Conservation (phyloP, 2,329 filamentous ascomycete genomes). For the Fusarium nodosum region DNA sequence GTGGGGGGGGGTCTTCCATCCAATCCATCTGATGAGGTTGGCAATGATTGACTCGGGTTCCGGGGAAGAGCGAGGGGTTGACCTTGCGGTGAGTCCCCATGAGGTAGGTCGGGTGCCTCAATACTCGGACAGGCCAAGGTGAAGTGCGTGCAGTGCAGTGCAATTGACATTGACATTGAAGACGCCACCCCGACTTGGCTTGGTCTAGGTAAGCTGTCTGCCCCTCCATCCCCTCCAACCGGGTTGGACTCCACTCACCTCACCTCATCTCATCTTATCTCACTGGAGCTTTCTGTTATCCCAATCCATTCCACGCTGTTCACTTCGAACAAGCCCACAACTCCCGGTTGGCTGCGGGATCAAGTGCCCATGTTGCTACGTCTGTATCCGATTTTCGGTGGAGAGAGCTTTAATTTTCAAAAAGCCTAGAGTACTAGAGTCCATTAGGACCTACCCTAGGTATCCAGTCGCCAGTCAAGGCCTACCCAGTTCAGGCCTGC, state of each 20-base stretch:
- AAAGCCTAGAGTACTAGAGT: neutral
- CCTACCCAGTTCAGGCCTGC: conserved; percentile 5
- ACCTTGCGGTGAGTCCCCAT: conserved; percentile 40
- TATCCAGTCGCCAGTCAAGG: neutral
- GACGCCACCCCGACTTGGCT: conserved; percentile 41
- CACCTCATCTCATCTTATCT: conserved; percentile 25
- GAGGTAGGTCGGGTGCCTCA: conserved; percentile 7
- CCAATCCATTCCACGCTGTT: conserved; percentile 24
- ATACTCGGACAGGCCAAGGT: conserved; percentile 23
- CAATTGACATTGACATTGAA: conserved; percentile 5
- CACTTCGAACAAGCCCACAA: conserved; percentile 33
- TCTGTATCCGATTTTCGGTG: conserved; percentile 45
- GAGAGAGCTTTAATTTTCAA: conserved; percentile 30
- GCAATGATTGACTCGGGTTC: conserved; percentile 42
- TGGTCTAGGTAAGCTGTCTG: conserved; percentile 32
- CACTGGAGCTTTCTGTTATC: conserved; percentile 27
- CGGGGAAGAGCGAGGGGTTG: conserved; percentile 29
- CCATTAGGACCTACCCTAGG: neutral
- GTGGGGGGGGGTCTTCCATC: neutral
- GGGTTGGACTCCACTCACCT: conserved; percentile 24
- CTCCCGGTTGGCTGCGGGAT: conserved; percentile 44
- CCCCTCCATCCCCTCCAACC: conserved; percentile 29
- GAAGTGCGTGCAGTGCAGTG: conserved; percentile 30
- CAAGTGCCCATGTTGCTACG: conserved; percentile 24
- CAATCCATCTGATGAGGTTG: conserved; percentile 27